Percentiles rank a stretch among this genome's conserved stretches.
Evolutionary conservation across 495 filamentous ascomycete species (phyloP).

Genomic region (Penicillium lividum): DNA sequence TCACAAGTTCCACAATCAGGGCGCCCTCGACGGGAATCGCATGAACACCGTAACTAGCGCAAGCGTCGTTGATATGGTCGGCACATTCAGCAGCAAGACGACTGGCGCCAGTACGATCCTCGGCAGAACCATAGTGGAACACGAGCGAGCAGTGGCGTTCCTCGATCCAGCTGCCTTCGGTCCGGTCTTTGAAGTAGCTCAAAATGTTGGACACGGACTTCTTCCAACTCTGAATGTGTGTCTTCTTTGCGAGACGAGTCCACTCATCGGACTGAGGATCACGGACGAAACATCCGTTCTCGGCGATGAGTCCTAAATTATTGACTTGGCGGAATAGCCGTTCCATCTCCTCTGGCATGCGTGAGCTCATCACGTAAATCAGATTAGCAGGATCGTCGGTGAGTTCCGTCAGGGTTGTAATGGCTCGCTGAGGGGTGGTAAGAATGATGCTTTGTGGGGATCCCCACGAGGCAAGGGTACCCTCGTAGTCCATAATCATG

Average conservation of each 20-base stretch:
- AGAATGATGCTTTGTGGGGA: slow-evolving; percentile 77
- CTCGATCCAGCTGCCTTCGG: slow-evolving; percentile 83
- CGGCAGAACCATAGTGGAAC: slow-evolving; percentile 82
- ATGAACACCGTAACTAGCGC: slow-evolving; percentile 75
- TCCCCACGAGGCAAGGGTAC: slow-evolving; percentile 83
- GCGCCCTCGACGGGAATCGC: slow-evolving; percentile 78
- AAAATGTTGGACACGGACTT: slow-evolving; percentile 72
- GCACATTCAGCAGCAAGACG: slow-evolving; percentile 84
- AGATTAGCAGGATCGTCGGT: slow-evolving; percentile 74
- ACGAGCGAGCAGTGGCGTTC: slow-evolving; percentile 82
- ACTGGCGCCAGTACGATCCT: slow-evolving; percentile 68
- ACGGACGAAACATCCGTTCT: slow-evolving; percentile 88
- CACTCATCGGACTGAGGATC: slow-evolving; percentile 66
- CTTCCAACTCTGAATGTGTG: slow-evolving; percentile 73
- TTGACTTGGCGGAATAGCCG: slow-evolving; percentile 75
- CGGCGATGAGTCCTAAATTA: slow-evolving; percentile 81
- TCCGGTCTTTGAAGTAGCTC: slow-evolving; percentile 83
- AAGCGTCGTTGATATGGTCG: slow-evolving; percentile 91
- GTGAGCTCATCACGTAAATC: slow-evolving; percentile 91
- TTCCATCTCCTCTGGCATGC: slow-evolving; percentile 84
- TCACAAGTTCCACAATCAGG: slow-evolving; percentile 75
- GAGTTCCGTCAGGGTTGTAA: slow-evolving; percentile 77
- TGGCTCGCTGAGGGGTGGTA: slow-evolving; percentile 77
- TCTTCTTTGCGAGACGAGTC: slow-evolving; percentile 69
- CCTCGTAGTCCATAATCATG: slow-evolving; percentile 91